Conservation (phyloP, 1,284 basidiomycete genomes). For the Papiliotrema nemorosa region DNA sequence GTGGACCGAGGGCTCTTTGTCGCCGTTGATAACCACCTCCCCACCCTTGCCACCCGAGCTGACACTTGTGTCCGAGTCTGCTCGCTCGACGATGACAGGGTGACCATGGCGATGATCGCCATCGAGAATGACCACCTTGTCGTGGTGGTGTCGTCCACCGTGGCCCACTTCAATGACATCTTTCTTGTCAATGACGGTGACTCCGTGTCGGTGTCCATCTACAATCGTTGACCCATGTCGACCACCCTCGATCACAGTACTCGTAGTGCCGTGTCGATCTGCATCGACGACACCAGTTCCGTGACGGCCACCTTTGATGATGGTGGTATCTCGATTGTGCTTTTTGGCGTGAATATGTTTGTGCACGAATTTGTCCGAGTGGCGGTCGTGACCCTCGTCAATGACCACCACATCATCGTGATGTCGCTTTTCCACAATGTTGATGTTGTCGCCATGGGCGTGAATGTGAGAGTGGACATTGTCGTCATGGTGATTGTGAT, state of each 20-base stretch:
- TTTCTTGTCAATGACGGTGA: constrained; percentile 2
- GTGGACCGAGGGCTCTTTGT: not conserved
- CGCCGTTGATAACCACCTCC: not conserved
- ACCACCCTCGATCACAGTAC: not conserved
- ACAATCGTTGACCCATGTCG: not conserved
- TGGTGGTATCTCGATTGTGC: not conserved
- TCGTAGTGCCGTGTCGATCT: too few species aligned
- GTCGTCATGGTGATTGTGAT: not conserved
- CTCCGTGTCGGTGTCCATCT: not conserved
- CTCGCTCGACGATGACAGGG: not conserved
- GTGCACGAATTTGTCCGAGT: too few species aligned
- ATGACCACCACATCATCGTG: not conserved
- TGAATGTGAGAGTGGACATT: constrained; percentile 3
- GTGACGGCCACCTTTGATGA: not conserved
- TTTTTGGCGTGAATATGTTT: too few species aligned
- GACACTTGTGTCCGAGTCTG: not conserved
- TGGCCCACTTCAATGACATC: not conserved
- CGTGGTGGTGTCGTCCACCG: not conserved
- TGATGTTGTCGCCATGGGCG: constrained; percentile 1
- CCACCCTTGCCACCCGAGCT: not conserved
- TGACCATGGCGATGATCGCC: constrained; percentile 3
- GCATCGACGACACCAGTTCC: not conserved
- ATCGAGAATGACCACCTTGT: too few species aligned
- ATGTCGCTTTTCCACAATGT: not conserved
- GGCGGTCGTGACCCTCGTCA: not conserved